Percentiles rank a stretch among this genome's conserved stretches.
Conservation (phyloP, 805 yeast genomes). For the Saccharomycopsis fibuligera region DNA sequence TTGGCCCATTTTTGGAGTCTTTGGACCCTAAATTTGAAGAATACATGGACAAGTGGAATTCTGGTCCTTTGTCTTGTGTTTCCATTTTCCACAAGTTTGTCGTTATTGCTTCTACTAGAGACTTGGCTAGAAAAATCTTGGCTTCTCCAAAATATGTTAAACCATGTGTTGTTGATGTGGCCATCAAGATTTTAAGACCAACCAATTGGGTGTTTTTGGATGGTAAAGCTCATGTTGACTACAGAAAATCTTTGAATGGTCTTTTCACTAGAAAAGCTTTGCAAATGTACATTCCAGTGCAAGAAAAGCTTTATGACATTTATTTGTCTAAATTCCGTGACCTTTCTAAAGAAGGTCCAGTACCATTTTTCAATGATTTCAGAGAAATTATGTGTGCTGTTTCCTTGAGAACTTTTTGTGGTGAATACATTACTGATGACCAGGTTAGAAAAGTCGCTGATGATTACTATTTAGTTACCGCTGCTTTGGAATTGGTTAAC, state of each 20-base stretch:
- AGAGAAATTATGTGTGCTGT: slow-evolving; percentile 95
- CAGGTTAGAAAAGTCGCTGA: slow-evolving; percentile 87
- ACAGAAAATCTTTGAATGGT: slow-evolving; percentile 85
- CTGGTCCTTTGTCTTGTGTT: slow-evolving; percentile 93
- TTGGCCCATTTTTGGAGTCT: slow-evolving; percentile 93
- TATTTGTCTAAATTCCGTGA: slow-evolving; percentile 65
- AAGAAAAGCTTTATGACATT: slow-evolving; percentile 77
- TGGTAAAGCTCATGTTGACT: slow-evolving; percentile 92
- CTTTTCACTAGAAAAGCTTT: slow-evolving; percentile 81
- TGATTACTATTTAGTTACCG: slow-evolving; percentile 86
- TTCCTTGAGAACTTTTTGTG: slow-evolving; percentile 90
- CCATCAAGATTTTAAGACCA: slow-evolving; percentile 87
- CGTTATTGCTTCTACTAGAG: slow-evolving; percentile 85
- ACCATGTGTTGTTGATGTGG: slow-evolving; percentile 98
- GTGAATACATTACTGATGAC: slow-evolving; percentile 87
- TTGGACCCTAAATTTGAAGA: slow-evolving; percentile 94
- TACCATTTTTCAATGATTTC: slow-evolving; percentile 83
- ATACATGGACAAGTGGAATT: slow-evolving; percentile 87
- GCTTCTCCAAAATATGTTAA: slow-evolving; percentile 82
- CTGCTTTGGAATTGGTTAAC: slow-evolving; percentile 94
- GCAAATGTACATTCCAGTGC: slow-evolving; percentile 75
- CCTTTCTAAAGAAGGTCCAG: slow-evolving; percentile 55
- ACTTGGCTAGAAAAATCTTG: slow-evolving; percentile 79
- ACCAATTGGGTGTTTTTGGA: slow-evolving; percentile 97
- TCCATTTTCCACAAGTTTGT: slow-evolving; percentile 98